Percentiles rank a stretch among this genome's conserved stretches.
phyloP scores from a whole-genome alignment of 163 green algal species.

The Scenedesmus sp. region DNA sequence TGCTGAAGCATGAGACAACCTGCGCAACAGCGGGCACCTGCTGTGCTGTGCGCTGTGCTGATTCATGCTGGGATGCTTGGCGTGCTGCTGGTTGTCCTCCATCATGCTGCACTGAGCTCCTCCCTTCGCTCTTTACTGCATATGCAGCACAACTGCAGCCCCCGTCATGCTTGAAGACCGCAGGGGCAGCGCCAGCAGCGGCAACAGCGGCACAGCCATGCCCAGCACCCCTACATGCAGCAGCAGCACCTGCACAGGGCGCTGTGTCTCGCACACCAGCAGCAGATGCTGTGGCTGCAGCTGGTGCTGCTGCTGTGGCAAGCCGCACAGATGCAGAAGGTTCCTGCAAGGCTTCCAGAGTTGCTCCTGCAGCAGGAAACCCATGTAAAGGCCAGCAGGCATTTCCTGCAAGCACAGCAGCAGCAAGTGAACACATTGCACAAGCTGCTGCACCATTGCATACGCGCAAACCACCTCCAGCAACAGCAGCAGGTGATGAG shows the following conservation, averaged over 20 bases:
- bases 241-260: background rate
- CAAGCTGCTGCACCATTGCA: background rate
- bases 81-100: background rate
- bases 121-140: background rate
- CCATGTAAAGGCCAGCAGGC: background rate
- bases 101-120: background rate
- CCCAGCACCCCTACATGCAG: background rate
- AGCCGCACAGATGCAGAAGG: background rate
- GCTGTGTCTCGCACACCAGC: background rate
- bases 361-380: background rate
- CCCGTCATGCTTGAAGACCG: background rate
- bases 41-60: background rate
- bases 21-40: background rate
- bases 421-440: background rate
- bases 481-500: background rate
- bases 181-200: background rate
- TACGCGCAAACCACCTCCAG: background rate
- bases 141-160: constrained; percentile 1
- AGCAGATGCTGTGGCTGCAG: background rate
- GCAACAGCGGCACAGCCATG: background rate
- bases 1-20: background rate
- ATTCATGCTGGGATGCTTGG: background rate
- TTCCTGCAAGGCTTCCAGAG: background rate
- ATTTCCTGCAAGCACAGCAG: background rate
- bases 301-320: constrained; percentile 9